These are phyloP conservation scores for Biscogniauxia sp. DNA, from an alignment of 2,329 filamentous ascomycete genomes.

Conservation along the genomic window DNA sequence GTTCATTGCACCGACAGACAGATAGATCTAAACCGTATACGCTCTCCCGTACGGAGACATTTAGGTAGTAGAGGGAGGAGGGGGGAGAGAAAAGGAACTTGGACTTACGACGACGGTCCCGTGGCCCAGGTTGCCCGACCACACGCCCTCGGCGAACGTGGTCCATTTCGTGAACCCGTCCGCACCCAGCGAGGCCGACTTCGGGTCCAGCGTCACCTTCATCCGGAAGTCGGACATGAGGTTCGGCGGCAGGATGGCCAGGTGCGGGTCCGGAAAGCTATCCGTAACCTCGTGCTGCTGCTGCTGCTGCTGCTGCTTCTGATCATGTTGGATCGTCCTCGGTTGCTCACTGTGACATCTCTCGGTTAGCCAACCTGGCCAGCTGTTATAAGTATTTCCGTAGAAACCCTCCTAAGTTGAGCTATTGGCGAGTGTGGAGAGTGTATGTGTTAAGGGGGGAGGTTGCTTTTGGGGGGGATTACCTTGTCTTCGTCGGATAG, in stretches of 20 bases:
- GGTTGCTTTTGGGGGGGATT: not conserved
- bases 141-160: constrained; percentile 27
- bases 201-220: constrained; percentile 24
- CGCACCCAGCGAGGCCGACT: constrained; percentile 24
- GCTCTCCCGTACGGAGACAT: too few relatives aligned
- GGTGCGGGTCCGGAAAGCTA: constrained; percentile 22
- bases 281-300: not conserved
- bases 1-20: too few relatives aligned
- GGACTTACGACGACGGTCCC: constrained; percentile 27
- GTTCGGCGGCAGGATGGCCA: constrained; percentile 25
- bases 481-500: not conserved
- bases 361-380: constrained; percentile 6
- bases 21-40: too few relatives aligned
- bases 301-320: too few relatives aligned
- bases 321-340: not conserved
- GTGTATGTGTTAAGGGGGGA: too few relatives aligned
- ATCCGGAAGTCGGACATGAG: constrained; percentile 31
- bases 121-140: constrained; percentile 28
- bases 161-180: constrained; percentile 28
- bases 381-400: not conserved
- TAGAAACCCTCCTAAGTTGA: too few relatives aligned
- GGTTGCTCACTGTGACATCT: constrained; percentile 7
- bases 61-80: too few relatives aligned
- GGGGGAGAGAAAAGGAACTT: too few relatives aligned
- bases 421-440: too few relatives aligned